Percentiles rank a stretch among this genome's conserved stretches.
Evolutionary conservation across 176 grass and related monocot species (phyloP).

Genomic region (Secale cereale): DNA sequence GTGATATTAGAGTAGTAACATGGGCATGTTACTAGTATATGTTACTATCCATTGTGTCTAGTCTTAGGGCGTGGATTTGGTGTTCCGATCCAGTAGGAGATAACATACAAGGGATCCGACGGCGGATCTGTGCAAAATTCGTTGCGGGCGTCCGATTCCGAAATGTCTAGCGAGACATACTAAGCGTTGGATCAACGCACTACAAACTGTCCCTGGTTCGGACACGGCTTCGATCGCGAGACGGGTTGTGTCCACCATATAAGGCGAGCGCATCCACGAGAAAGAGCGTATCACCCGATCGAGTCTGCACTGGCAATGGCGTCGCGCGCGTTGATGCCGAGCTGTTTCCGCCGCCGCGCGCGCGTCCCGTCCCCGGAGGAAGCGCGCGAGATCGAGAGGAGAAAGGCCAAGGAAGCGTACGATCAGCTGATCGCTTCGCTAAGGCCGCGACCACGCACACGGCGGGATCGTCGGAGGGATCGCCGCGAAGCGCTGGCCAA

Average conservation of each 20-base stretch:
- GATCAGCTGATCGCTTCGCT: not conserved
- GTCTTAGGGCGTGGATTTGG: too few relatives aligned
- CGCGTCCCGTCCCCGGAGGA: not conserved
- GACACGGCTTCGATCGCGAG: not conserved
- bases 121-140: not conserved
- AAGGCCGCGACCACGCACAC: not conserved
- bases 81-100: too few relatives aligned
- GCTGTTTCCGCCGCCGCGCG: not conserved
- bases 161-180: too few relatives aligned
- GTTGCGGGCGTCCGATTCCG: not conserved
- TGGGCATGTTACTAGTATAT: too few relatives aligned
- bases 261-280: not conserved
- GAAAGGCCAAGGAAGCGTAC: not conserved
- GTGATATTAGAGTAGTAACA: too few relatives aligned
- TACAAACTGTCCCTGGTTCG: not conserved
- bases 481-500: not conserved
- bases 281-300: not conserved
- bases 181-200: too few relatives aligned
- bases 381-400: not conserved
- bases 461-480: not conserved
- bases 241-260: not conserved
- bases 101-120: not conserved
- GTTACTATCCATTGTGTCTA: too few relatives aligned
- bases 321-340: not conserved
- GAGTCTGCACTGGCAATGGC: not conserved